Conservation (phyloP, 495 filamentous ascomycete species). For the Bacidia gigantensis region DNA sequence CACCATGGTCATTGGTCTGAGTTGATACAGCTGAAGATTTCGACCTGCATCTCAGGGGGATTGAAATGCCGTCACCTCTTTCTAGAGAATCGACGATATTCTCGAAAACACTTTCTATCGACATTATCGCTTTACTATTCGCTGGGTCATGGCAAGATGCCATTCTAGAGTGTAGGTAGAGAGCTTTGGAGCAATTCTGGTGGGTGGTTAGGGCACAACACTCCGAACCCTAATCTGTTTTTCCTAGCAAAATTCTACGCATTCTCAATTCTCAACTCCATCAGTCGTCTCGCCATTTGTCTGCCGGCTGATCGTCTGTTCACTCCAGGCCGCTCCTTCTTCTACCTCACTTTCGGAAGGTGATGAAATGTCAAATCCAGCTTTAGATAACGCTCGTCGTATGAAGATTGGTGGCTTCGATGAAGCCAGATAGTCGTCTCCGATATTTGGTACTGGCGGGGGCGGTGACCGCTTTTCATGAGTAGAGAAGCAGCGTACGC, state of each 20-base stretch:
- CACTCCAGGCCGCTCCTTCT: neutral
- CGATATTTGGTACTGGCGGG: neutral
- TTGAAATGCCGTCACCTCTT: conserved; percentile 2
- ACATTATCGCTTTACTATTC: neutral
- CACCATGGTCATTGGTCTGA: neutral
- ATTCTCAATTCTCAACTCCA: too few species aligned
- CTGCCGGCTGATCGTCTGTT: neutral
- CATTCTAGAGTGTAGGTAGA: neutral
- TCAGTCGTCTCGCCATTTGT: too few species aligned
- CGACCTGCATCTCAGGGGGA: conserved; percentile 10
- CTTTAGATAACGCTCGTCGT: neutral
- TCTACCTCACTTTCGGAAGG: neutral
- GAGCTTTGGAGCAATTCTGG: neutral
- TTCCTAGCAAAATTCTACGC: too few species aligned
- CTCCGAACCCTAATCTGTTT: too few species aligned
- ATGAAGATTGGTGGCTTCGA: neutral
- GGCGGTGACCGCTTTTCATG: neutral
- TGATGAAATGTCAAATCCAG: neutral
- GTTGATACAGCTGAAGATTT: neutral
- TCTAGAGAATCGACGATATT: conserved; percentile 7
- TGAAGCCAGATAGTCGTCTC: neutral
- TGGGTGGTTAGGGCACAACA: too few species aligned
- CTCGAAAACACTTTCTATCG: conserved; percentile 1
- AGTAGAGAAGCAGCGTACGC: neutral
- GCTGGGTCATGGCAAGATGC: neutral